Evolutionary conservation across 202 grass and related monocot species (phyloP).

Genomic region (Musa balbisiana): DNA sequence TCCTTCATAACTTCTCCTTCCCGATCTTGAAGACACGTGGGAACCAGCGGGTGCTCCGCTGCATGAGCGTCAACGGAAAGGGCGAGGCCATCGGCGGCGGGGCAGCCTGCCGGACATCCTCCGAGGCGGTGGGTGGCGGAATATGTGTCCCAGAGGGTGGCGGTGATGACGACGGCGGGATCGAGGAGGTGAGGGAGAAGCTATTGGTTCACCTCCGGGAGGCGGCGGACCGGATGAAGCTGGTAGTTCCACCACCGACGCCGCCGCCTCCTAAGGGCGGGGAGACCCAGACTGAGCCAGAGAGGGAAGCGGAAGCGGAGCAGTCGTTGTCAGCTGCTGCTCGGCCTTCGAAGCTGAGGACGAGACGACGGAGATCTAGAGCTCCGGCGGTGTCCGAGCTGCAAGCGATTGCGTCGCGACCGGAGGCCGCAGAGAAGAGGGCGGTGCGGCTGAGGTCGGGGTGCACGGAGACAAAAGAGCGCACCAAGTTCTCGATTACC

Average conservation of each 20-base stretch:
- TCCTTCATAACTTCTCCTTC: not conserved
- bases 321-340: not conserved
- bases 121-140: not conserved
- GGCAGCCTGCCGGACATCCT: not conserved
- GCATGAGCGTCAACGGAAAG: constrained; percentile 1
- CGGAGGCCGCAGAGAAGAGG: constrained; percentile 23
- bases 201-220: constrained; percentile 25
- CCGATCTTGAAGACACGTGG: constrained; percentile 3
- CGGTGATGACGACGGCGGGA: not conserved
- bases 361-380: constrained; percentile 19
- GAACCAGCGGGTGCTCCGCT: not conserved
- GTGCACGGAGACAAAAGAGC: constrained; percentile 29
- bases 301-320: constrained; percentile 15
- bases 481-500: constrained; percentile 55
- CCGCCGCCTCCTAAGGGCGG: not conserved
- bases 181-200: constrained; percentile 32
- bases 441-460: constrained; percentile 23
- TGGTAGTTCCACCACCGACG: constrained; percentile 1
- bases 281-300: not conserved
- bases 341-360: constrained; percentile 28
- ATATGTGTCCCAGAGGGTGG: not conserved
- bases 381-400: constrained; percentile 1
- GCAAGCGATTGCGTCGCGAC: constrained; percentile 9
- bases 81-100: not conserved
- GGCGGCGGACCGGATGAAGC: constrained; percentile 11